Base-by-base conservation (phyloP, 257 asterid species). In the Ophiorrhiza pumila region DNA sequence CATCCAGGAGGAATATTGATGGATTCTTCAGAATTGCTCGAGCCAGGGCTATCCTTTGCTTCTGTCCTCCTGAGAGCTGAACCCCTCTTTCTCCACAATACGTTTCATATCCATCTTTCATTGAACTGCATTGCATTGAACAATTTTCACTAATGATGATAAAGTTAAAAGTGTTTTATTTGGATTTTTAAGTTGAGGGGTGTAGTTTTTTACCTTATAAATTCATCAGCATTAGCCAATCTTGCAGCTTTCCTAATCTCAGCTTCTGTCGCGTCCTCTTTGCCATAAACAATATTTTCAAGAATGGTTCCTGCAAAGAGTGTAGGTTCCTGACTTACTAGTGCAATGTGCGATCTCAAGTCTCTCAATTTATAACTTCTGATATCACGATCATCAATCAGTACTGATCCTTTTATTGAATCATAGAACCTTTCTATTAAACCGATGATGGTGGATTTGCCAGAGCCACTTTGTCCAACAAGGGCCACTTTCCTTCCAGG, bases 391-490 rank as follows among this genome's bases (percentile, higher is more conserved):
- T 82, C 88, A 50, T 91, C 96, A 27, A 91, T 83, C 7, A 84
- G 50, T 11, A 91, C 72, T 0, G 72, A 83, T n/a, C 96, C 97
- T 50, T 76, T 82, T 34, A 83, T 77, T 1, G 97, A 92, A 76
- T 91, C 96, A 4, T 89, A 91, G 77, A 87, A 91, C 45, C 97
- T 83, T 66, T 91, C 97, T 1, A 89, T 83, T 75, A 89, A 65
- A 7, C 89, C 91, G 10, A 91, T 82, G 29, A 89, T 62, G 0
- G 97, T 91, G 13, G 97, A 91, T 83, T 91, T 91, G 0, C 97
- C 96, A 0, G 96, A 89, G 39, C 97, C 97, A 65, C 97, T 91
- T 34, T 80, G 86, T 42, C 97, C 96, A 0, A 91, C 94, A 22
- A 91, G 87, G 3, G 94, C 94, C 80, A 83, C 60, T 7, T 86